Percentiles rank a stretch among this genome's conserved stretches.
Conservation (phyloP, 768 basidiomycete genomes). For the Calocybe indica region DNA sequence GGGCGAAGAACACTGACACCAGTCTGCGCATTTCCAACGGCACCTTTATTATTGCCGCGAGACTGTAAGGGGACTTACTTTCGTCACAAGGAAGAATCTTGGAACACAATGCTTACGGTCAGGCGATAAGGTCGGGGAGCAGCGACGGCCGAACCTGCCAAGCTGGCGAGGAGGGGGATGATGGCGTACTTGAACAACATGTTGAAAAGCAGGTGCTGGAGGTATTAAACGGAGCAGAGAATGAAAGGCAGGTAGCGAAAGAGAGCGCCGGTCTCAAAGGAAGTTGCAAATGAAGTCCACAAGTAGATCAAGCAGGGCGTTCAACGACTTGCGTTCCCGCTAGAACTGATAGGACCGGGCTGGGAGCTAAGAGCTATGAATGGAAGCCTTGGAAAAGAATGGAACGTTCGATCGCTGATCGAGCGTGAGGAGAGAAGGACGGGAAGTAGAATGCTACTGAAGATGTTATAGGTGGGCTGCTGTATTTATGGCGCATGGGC, state of each 20-base stretch:
- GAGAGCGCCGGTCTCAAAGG: background rate
- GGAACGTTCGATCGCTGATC: conserved; percentile 11
- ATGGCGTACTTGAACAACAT: conserved; percentile 22
- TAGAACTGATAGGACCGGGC: conserved; percentile 8
- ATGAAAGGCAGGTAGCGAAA: conserved; percentile 6
- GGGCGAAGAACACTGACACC: no score
- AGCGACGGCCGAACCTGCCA: conserved; percentile 17
- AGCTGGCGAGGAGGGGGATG: conserved; percentile 15
- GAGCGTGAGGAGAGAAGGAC: conserved; percentile 8
- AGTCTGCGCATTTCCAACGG: background rate
- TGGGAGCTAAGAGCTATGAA: conserved; percentile 9
- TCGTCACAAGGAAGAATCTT: conserved; percentile 1
- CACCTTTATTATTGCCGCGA: background rate
- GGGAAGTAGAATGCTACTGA: background rate
- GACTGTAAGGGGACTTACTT: background rate
- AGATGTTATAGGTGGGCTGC: no score
- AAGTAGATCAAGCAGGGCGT: background rate
- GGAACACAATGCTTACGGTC: background rate
- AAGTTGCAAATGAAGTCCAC: background rate
- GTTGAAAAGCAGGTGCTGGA: background rate
- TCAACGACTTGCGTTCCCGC: conserved; percentile 7
- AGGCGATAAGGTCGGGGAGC: conserved; percentile 11
- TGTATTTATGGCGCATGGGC: no score
- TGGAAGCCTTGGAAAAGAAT: conserved; percentile 6
- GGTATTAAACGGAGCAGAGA: conserved; percentile 4